A percentile compares a stretch with the other conserved stretches of the same genome.
phyloP scores from a whole-genome alignment of 208 protist species.

The Crithidia brevicula region DNA sequence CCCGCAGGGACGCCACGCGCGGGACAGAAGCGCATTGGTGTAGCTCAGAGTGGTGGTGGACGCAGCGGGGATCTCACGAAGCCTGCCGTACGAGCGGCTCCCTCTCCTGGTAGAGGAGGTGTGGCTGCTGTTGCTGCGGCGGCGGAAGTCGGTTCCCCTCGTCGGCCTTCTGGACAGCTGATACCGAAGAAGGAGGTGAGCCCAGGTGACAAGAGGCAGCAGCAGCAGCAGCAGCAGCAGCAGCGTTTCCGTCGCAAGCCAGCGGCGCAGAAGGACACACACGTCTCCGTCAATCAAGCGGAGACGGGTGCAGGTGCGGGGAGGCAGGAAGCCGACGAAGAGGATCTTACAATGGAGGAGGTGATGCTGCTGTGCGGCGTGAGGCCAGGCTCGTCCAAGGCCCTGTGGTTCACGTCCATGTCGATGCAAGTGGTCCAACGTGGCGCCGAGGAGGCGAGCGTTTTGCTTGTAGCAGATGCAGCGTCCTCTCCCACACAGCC shows the following conservation, averaged over 20 bases:
- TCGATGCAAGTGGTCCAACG: constrained; percentile 27
- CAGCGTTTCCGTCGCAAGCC: neutral
- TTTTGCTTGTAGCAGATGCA: neutral
- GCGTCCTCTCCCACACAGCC: neutral
- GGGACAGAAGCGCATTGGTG: too few relatives aligned
- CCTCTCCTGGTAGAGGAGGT: too few relatives aligned
- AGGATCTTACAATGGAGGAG: constrained; percentile 50
- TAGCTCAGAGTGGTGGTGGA: too few relatives aligned
- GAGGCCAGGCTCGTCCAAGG: constrained; percentile 45
- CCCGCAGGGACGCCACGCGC: neutral
- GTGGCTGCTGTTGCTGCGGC: too few relatives aligned
- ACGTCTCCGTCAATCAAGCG: neutral
- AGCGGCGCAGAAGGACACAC: neutral
- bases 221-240: constrained; percentile 1
- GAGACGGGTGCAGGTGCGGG: neutral
- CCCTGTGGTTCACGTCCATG: constrained; percentile 46
- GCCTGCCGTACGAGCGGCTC: too few relatives aligned
- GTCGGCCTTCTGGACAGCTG: too few relatives aligned
- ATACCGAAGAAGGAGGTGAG: too few relatives aligned
- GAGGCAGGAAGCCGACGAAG: neutral
- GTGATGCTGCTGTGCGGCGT: constrained; percentile 61
- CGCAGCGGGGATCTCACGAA: too few relatives aligned
- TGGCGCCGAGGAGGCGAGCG: neutral
- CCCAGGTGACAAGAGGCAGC: neutral
- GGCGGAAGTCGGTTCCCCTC: too few relatives aligned